These are phyloP conservation scores for Microsporum audouinii DNA, from an alignment of 2,329 filamentous ascomycete species.

Conservation along the genomic window DNA sequence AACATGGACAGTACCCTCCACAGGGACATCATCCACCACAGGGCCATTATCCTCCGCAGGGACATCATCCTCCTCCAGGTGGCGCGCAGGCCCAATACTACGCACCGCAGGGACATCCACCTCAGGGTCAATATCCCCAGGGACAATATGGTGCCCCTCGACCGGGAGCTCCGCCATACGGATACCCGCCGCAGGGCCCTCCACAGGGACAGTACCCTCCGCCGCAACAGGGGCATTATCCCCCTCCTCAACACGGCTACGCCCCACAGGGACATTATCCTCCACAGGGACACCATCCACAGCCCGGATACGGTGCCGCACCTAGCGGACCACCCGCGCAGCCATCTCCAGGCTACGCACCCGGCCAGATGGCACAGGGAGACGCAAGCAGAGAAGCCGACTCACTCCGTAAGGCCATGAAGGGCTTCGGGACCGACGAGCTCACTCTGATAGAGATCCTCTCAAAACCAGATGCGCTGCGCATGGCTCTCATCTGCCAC, in stretches of 20 bases:
- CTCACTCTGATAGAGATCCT: slow-evolving; percentile 56
- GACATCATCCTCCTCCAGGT: slow-evolving; percentile 7
- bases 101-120: slow-evolving; percentile 6
- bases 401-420: slow-evolving; percentile 65
- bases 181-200: slow-evolving; percentile 10
- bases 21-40: slow-evolving; percentile 4
- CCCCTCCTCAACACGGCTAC: slow-evolving; percentile 10
- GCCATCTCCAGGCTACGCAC: slow-evolving; percentile 59
- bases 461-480: slow-evolving; percentile 58
- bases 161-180: slow-evolving; percentile 7
- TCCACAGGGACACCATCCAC: slow-evolving; percentile 7
- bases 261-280: slow-evolving; percentile 8
- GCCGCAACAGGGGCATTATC: background rate
- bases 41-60: slow-evolving; percentile 8
- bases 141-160: slow-evolving; percentile 9
- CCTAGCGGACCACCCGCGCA: slow-evolving; percentile 37
- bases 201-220: slow-evolving; percentile 12
- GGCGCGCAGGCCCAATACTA: slow-evolving; percentile 8
- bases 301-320: slow-evolving; percentile 8
- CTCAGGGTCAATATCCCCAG: slow-evolving; percentile 7
- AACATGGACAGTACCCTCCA: slow-evolving; percentile 5
- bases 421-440: slow-evolving; percentile 75
- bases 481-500: slow-evolving; percentile 52
- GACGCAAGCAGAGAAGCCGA: slow-evolving; percentile 56
- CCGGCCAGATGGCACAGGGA: slow-evolving; percentile 49